A percentile compares a stretch with the other conserved stretches of the same genome.
phyloP scores from a whole-genome alignment of 768 basidiomycete genomes.

The Phlebiopsis flavidoalba region DNA sequence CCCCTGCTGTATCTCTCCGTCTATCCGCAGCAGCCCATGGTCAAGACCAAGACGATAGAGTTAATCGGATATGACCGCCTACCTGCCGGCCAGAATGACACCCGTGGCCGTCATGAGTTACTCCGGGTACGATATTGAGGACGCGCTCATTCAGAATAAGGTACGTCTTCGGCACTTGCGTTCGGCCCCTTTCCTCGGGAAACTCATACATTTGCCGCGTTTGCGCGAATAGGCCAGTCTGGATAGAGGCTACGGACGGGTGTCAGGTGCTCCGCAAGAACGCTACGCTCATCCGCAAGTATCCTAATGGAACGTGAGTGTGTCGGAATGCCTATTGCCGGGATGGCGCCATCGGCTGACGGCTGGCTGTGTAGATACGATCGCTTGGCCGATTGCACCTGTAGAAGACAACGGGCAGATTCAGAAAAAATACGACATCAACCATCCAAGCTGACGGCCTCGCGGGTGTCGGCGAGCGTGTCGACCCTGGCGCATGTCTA shows the following conservation, averaged over 20 bases:
- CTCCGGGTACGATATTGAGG: constrained; percentile 99
- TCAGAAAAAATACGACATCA: constrained; percentile 83
- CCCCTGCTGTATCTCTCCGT: constrained; percentile 96
- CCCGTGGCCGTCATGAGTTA: constrained; percentile 98
- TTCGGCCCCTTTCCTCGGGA: neutral
- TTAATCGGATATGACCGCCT: constrained; percentile 93
- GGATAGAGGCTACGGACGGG: constrained; percentile 94
- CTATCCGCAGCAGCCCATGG: constrained; percentile 99
- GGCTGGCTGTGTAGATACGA: constrained; percentile 45
- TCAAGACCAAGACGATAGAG: constrained; percentile 98
- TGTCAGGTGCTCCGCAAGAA: constrained; percentile 98
- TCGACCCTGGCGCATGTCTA: constrained; percentile 92
- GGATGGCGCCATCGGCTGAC: neutral
- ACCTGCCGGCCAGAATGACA: constrained; percentile 97
- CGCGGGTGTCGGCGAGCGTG: constrained; percentile 90
- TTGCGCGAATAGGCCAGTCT: constrained; percentile 65
- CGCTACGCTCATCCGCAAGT: constrained; percentile 88
- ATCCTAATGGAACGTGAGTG: constrained; percentile 94
- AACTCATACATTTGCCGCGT: neutral
- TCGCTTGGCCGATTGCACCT: constrained; percentile 89
- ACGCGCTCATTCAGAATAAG: constrained; percentile 94
- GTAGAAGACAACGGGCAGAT: constrained; percentile 74
- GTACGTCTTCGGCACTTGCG: constrained; percentile 30
- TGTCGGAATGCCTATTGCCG: neutral
- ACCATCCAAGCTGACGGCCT: constrained; percentile 92